phyloP scores from a whole-genome alignment of 2,329 filamentous ascomycete species.

The Scedosporium dehoogii region DNA sequence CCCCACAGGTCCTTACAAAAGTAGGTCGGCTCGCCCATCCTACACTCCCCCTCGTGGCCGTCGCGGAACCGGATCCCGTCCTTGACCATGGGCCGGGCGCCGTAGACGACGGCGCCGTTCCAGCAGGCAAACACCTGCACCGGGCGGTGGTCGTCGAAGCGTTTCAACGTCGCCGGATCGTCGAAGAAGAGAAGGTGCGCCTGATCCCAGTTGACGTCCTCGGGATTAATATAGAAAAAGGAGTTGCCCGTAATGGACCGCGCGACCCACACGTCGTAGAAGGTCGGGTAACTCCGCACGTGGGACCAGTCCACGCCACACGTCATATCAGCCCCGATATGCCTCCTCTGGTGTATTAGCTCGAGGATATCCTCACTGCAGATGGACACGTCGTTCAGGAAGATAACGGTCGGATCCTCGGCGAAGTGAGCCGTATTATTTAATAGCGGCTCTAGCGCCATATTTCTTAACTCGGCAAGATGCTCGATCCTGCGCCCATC shows the following conservation, averaged over 20 bases:
- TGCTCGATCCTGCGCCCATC: constrained; percentile 31
- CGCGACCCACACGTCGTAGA: constrained; percentile 49
- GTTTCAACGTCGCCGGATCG: constrained; percentile 22
- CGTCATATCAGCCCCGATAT: constrained; percentile 41
- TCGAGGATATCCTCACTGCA: constrained; percentile 49
- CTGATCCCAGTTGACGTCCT: constrained; percentile 36
- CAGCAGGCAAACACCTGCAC: constrained; percentile 53
- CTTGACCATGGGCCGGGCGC: constrained; percentile 34
- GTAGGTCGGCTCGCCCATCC: constrained; percentile 42
- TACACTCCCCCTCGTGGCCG: constrained; percentile 31
- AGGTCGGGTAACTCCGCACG: constrained; percentile 31
- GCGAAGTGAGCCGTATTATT: constrained; percentile 16
- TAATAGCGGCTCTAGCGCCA: constrained; percentile 37
- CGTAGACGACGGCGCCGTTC: constrained; percentile 44
- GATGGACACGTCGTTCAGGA: constrained; percentile 43
- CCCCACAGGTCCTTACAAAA: constrained; percentile 50
- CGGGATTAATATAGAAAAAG: constrained; percentile 40
- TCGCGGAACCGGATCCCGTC: constrained; percentile 34
- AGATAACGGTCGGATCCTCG: constrained; percentile 34
- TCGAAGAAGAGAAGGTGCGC: constrained; percentile 45
- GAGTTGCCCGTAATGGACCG: constrained; percentile 41
- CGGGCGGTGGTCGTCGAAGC: constrained; percentile 27
- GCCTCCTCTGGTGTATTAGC: constrained; percentile 35
- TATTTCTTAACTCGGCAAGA: constrained; percentile 41
- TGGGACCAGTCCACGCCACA: constrained; percentile 51